A percentile compares a stretch with the other conserved stretches of the same genome.
These are phyloP conservation scores for Corymbia maculata DNA, from an alignment of 345 rosid genomes.

Conservation along the genomic window DNA sequence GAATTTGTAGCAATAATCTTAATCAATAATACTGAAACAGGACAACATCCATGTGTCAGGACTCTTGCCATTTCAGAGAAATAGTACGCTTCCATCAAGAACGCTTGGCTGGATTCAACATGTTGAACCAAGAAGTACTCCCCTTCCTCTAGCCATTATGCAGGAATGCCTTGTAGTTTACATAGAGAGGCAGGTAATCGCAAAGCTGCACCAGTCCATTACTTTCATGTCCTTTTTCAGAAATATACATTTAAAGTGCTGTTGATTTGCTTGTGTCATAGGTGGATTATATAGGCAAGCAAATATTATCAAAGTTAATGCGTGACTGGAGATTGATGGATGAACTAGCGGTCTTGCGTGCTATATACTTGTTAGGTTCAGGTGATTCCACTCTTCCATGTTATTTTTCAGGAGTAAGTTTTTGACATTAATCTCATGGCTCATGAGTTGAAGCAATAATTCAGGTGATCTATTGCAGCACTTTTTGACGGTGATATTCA, in stretches of 20 bases:
- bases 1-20: neutral
- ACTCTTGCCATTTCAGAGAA: conserved; percentile 78
- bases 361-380: conserved; percentile 94
- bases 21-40: conserved; percentile 25
- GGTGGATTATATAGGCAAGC: conserved; percentile 77
- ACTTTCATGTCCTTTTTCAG: neutral
- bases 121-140: conserved; percentile 46
- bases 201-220: conserved; percentile 1
- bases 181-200: conserved; percentile 68
- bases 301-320: conserved; percentile 76
- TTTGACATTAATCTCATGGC: neutral
- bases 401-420: neutral
- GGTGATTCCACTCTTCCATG: conserved; percentile 23
- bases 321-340: conserved; percentile 94
- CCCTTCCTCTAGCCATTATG: conserved; percentile 73
- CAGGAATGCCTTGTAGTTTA: conserved; percentile 75
- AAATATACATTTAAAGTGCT: neutral
- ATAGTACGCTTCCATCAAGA: conserved; percentile 79
- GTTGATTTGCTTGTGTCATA: conserved; percentile 15
- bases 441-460: neutral
- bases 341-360: conserved; percentile 93
- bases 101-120: conserved; percentile 63
- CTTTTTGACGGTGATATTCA: conserved; percentile 69
- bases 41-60: conserved; percentile 53
- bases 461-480: conserved; percentile 95